Base-by-base conservation (phyloP, 2,329 filamentous ascomycete genomes). In the Cladophialophora immunda region DNA sequence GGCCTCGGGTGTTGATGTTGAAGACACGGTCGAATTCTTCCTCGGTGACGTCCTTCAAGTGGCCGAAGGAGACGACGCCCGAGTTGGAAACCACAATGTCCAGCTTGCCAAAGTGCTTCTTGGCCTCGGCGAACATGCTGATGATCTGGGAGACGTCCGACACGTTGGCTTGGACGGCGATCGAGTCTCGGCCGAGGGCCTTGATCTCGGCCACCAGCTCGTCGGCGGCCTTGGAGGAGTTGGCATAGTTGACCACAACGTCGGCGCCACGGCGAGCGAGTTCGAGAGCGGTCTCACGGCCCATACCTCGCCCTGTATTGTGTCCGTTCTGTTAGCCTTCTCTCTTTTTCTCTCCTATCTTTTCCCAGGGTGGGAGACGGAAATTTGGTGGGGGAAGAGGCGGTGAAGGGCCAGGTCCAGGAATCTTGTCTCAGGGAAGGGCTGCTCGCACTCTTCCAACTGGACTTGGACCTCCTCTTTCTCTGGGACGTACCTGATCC, bases 1-100 rank as follows among this genome's bases (percentile, higher is more conserved):
- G 89, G 55, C 88, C 89, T 8, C 88, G 82, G 6, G 89, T 85
- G 79, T 91, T 91, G 76, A 91, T 79, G 80, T 82, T 83, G 82
- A 91, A 90, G 71, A 91, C 88, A 68, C 89, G 87, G 77, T 92
- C 89, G 76, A 87, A 91, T 79, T 90, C 89, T 81, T 91, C 89
- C 76, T 89, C 86, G 4, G 87, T 85, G 55, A 91, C 88, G 73
- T 90, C 87, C 80, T 89, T 86, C 67, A 89, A 85, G 78, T 89
- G 87, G 69, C 89, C 87, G 82, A 90, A 91, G 54, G 82, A 85
- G 75, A 90, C 89, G 62, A 89, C 88, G 57, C 89, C 84, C 19
- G 78, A 72, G 67, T 76, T 76, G n/a, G 70, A 86, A 34, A 72
- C 87, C 74, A 89, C 89, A 72, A 92, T 89, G 80, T 91, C 83